Base-by-base conservation (phyloP, 768 basidiomycete species). In the Lentinula detonsa region DNA sequence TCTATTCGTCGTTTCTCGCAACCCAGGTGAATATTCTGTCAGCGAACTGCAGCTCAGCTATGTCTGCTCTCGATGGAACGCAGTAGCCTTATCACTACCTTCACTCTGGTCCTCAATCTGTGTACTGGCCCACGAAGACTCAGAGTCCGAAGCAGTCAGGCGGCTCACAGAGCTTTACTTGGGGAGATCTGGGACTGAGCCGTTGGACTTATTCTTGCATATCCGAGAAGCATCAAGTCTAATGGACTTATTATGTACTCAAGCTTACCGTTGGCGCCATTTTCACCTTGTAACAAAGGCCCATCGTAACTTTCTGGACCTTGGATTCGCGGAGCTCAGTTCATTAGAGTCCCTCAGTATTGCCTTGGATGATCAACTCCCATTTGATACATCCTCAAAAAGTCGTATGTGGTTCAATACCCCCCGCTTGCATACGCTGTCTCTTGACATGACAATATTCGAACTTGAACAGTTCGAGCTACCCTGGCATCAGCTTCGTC, bases 61-160 rank as follows among this genome's bases (percentile, higher is more conserved):
- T 13, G 54, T 62, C 8, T 62, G 56, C 28, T 34, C 51, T 28
- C 28, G 43, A 21, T 62, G 61, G 61, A 31, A 42, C 10, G 45
- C 13, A 2, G 53, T 62, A n/a, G 40, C 61, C 8, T 51, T 62
- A 9, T 31, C 28, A 16, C 10, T 55, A 3, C 43, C 13, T 28
- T 33, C 37, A 1, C 39, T 62, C 11, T 62, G 61, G 11, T 54
- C 46, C 9, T 37, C 50, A 4, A 31, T 50, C 23, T 66, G 15
- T 15, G 10, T 58, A 33, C 35, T 45, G 7, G 42, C 40, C 0
- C 42, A 45, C 18, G 46, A 49, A 15, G 42, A 57, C 9, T 28
- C 42, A 15, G n/a, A 49, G 7, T 34, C 42, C 15, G 46, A 43
- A 21, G 57, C 13, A 3, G 57, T 57, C 10, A 57, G 18, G 18